Conservation (phyloP, 768 basidiomycete species). For the Mycena vitilis region DNA sequence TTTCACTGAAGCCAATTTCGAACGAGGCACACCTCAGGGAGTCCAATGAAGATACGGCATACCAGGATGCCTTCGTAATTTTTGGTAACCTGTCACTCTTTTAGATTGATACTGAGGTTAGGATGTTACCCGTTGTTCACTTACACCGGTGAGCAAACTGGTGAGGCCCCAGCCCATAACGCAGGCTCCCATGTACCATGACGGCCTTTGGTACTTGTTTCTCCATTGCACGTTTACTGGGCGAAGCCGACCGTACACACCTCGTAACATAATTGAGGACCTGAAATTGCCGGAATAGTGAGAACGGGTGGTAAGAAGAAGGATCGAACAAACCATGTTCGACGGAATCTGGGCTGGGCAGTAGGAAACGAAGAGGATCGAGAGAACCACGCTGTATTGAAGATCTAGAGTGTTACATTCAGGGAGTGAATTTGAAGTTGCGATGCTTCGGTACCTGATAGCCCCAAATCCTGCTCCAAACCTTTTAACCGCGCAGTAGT, state of each 20-base stretch:
- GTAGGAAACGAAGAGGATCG: conserved; percentile 68
- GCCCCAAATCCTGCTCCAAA: conserved; percentile 59
- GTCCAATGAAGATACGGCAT: conserved; percentile 71
- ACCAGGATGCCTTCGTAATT: conserved; percentile 66
- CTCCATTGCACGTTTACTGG: not conserved
- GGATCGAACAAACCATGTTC: conserved; percentile 63
- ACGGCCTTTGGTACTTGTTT: conserved; percentile 60
- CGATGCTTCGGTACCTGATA: conserved; percentile 49
- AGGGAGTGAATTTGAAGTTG: not conserved
- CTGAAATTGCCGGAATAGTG: conserved; percentile 48
- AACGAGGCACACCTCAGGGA: conserved; percentile 60
- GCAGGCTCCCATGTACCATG: conserved; percentile 69
- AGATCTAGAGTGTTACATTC: conserved; percentile 52
- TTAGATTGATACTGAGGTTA: too few species aligned
- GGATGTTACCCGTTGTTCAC: conserved; percentile 33
- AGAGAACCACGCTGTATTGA: conserved; percentile 64
- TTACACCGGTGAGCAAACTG: conserved; percentile 71
- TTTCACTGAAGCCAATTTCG: not conserved
- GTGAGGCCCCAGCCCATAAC: conserved; percentile 73
- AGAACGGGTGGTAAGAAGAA: not conserved
- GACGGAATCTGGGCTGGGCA: conserved; percentile 75
- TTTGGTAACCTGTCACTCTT: conserved; percentile 67
- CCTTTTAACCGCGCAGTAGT: conserved; percentile 63
- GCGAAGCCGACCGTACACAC: conserved; percentile 42
- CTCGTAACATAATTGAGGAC: conserved; percentile 65